Percentiles rank a stretch among this genome's conserved stretches.
These are phyloP conservation scores for Eruca vesicaria DNA, from an alignment of 441 rosid species.

Conservation along the genomic window DNA sequence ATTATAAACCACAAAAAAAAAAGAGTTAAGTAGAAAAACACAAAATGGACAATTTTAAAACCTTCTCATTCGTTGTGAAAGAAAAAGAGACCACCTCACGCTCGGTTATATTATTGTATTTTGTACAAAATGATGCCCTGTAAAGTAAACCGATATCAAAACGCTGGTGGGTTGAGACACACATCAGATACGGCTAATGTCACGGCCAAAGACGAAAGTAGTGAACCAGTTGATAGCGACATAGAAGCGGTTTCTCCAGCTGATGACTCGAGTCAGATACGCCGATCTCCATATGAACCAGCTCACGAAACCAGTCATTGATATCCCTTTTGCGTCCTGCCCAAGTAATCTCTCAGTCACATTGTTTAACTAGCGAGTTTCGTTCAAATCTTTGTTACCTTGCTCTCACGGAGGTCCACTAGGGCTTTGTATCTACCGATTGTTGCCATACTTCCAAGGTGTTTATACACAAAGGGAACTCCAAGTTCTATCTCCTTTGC, in stretches of 20 bases:
- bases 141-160: background rate
- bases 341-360: slow-evolving; percentile 1
- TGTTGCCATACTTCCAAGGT: slow-evolving; percentile 95
- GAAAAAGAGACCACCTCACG: too few species aligned
- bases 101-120: slow-evolving; percentile 2
- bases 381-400: slow-evolving; percentile 41
- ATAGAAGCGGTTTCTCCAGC: slow-evolving; percentile 94
- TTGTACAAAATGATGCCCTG: background rate
- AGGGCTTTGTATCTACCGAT: slow-evolving; percentile 86
- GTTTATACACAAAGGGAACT: slow-evolving; percentile 75
- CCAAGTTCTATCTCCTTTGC: slow-evolving; percentile 56
- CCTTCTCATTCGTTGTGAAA: background rate
- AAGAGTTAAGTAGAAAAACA: background rate
- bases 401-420: slow-evolving; percentile 85
- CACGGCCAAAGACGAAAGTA: slow-evolving; percentile 83
- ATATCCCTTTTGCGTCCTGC: slow-evolving; percentile 75
- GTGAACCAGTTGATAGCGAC: slow-evolving; percentile 92
- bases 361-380: background rate
- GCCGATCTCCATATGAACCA: slow-evolving; percentile 98
- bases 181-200: slow-evolving; percentile 74
- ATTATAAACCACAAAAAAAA: too few species aligned
- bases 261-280: slow-evolving; percentile 79
- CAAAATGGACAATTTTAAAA: background rate
- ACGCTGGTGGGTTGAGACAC: background rate
- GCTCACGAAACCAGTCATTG: slow-evolving; percentile 75